These are phyloP conservation scores for Tubosaeta brunneosetosa DNA, from an alignment of 768 basidiomycete species.

Conservation along the genomic window DNA sequence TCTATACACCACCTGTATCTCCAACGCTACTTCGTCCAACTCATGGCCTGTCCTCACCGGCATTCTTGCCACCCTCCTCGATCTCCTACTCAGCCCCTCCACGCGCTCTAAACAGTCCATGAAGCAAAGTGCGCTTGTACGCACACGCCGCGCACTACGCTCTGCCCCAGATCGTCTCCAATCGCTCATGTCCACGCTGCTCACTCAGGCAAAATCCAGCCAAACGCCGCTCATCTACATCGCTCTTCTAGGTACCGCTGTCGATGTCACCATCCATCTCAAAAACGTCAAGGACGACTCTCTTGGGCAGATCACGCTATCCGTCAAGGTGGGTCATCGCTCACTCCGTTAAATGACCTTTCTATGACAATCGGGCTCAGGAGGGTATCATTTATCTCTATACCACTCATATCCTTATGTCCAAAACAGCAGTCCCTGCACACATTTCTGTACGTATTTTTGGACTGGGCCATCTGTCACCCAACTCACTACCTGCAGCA, in stretches of 20 bases:
- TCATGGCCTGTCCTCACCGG: conserved; percentile 50
- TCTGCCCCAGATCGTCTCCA: conserved; percentile 52
- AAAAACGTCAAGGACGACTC: conserved; percentile 48
- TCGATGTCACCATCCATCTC: conserved; percentile 68
- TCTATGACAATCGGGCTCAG: conserved; percentile 30
- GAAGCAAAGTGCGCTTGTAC: conserved; percentile 55
- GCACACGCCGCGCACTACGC: conserved; percentile 62
- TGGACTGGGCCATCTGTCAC: background rate
- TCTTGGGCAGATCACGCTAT: conserved; percentile 39
- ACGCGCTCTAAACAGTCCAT: conserved; percentile 53
- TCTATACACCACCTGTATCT: conserved; percentile 51
- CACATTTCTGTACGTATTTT: conserved; percentile 51
- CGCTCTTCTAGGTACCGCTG: conserved; percentile 60
- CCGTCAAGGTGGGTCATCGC: conserved; percentile 39
- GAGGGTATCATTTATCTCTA: conserved; percentile 58
- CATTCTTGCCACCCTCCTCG: conserved; percentile 57
- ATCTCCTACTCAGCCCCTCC: conserved; percentile 51
- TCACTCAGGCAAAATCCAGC: conserved; percentile 47
- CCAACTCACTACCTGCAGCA: conserved; percentile 30
- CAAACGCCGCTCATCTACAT: conserved; percentile 38
- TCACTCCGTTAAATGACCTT: background rate
- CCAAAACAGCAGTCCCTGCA: conserved; percentile 55
- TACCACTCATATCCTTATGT: conserved; percentile 55
- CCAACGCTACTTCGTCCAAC: conserved; percentile 42
- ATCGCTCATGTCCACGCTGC: conserved; percentile 47